A percentile compares a stretch with the other conserved stretches of the same genome.
These are phyloP conservation scores for Cyanodermella asteris DNA, from an alignment of 2,329 filamentous ascomycete genomes.

Conservation along the genomic window DNA sequence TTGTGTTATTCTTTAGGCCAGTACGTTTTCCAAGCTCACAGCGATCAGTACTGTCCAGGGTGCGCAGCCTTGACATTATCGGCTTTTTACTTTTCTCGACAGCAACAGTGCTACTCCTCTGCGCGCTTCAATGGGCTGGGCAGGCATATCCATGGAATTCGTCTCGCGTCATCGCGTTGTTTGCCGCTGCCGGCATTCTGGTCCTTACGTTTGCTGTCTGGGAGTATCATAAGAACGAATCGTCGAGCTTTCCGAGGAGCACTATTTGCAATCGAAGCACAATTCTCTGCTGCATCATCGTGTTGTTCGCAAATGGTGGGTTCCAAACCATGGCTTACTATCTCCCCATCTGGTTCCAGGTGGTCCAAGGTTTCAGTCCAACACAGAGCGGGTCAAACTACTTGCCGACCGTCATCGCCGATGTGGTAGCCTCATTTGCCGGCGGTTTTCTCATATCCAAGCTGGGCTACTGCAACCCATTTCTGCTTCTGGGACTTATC, in stretches of 20 bases:
- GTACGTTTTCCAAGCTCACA: slow-evolving; percentile 10
- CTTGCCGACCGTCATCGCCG: slow-evolving; percentile 8
- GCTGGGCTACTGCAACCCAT: slow-evolving; percentile 11
- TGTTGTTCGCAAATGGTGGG: slow-evolving; percentile 2
- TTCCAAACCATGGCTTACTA: slow-evolving; percentile 4
- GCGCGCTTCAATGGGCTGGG: slow-evolving; percentile 17
- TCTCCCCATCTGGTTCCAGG: slow-evolving; percentile 7
- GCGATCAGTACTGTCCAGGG: slow-evolving; percentile 6
- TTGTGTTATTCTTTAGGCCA: too few relatives aligned
- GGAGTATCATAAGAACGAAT: slow-evolving; percentile 7
- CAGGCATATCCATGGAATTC: slow-evolving; percentile 14
- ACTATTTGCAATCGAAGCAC: slow-evolving; percentile 7
- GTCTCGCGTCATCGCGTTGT: slow-evolving; percentile 14
- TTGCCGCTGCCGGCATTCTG: slow-evolving; percentile 12
- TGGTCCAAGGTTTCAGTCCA: slow-evolving; percentile 4
- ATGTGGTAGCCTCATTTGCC: slow-evolving; percentile 7
- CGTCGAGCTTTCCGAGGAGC: slow-evolving; percentile 9
- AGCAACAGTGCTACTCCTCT: slow-evolving; percentile 13
- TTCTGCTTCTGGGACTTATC: slow-evolving; percentile 11
- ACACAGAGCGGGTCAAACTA: slow-evolving; percentile 9
- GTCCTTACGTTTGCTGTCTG: slow-evolving; percentile 12
- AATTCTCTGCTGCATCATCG: slow-evolving; percentile 2
- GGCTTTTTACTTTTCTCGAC: slow-evolving; percentile 17
- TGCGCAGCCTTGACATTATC: slow-evolving; percentile 14
- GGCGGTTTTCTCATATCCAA: slow-evolving; percentile 5